Evolutionary conservation across 2,329 filamentous ascomycete species (phyloP), one percentile per base, ranked within the genome.

Genomic region (Myriosclerotinia curreyana): DNA sequence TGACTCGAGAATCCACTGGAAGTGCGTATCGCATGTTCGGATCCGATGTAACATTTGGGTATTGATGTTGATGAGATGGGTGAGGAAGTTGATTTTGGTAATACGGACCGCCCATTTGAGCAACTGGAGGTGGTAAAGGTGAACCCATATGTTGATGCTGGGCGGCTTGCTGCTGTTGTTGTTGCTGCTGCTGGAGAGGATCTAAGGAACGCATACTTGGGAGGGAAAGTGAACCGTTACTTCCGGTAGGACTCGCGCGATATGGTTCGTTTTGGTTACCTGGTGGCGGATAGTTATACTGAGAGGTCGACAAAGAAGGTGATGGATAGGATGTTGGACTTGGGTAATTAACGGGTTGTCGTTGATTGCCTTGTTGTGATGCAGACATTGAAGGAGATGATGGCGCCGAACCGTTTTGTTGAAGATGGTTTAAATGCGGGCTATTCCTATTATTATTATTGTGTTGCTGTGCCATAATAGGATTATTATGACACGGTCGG

Each of bases 1-100:
- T 80, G 67, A 86, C 79, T n/a, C 77, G 75, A 62, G 79, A 76
- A 59, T 79, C 80, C 69, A 84, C 77, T 67, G 84, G 81, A 50
- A 86, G 75, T 65, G 82, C 79, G 73, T 83, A 86, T 72, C 83
- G 81, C 77, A 83, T 80, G 63, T 76, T 74, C 54, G 79, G 79
- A 69, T 79, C 77, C 25, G 79, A 79, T 61, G 76, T 78, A 72
- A 81, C 78, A 69, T 76, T 74, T 58, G 72, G 76, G 78, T 82
- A 83, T 63, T 76, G 77, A 78, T 82, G 83, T 61, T 76, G 77
- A 44, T 79, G 78, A 54, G 64, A 81, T 63, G 76, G 79, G 53
- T 80, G 79, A 63, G 70, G 74, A 7, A 75, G 66, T 22, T 68
- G 69, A 60, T 73, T 70, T 64, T 72, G 70, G 69, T 86, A 86